These are phyloP conservation scores for Histomonas meleagridis DNA, from an alignment of 208 protist genomes.

Conservation along the genomic window DNA sequence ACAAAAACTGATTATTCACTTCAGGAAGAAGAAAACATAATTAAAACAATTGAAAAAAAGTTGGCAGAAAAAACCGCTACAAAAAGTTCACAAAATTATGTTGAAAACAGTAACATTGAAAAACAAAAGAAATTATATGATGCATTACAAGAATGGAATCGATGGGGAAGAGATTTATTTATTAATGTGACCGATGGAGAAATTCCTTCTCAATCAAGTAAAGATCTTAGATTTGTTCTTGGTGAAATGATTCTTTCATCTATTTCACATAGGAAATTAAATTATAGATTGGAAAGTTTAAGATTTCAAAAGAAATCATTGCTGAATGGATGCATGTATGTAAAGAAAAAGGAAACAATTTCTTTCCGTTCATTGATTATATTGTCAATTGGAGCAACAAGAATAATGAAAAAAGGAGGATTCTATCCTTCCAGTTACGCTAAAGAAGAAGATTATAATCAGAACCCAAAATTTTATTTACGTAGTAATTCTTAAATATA, in stretches of 20 bases:
- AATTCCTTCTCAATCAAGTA: background rate
- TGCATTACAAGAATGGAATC: conserved; percentile 16
- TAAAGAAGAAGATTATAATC: too few species aligned
- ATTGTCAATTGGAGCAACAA: background rate
- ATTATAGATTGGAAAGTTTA: background rate
- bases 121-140: background rate
- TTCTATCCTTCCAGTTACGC: too few species aligned
- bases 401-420: background rate
- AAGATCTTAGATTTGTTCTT: background rate
- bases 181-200: background rate
- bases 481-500: too few species aligned
- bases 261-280: background rate
- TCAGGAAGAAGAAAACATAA: too few species aligned
- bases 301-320: background rate
- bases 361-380: background rate
- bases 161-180: conserved; percentile 2
- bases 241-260: conserved; percentile 16
- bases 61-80: too few species aligned
- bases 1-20: too few species aligned
- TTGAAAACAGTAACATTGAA: too few species aligned
- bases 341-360: background rate
- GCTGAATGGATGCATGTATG: background rate
- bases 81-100: too few species aligned
- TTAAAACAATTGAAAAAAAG: too few species aligned
- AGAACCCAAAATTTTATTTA: too few species aligned